These are phyloP conservation scores for Mesembryanthemum crystallinum DNA, from an alignment of 148 eudicot species.

Conservation along the genomic window DNA sequence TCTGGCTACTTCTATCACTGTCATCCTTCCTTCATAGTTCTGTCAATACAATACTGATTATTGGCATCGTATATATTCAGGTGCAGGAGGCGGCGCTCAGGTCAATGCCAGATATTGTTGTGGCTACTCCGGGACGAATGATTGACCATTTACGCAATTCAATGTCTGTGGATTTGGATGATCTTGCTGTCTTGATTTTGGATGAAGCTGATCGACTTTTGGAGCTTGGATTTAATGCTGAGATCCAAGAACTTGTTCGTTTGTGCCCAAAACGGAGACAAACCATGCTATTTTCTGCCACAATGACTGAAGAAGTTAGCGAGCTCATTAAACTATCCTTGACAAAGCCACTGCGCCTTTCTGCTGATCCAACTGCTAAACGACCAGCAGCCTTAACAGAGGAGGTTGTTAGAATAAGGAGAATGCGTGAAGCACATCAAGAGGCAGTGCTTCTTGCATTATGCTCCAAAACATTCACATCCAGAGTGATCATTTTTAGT, in stretches of 20 bases:
- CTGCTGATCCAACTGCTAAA: slow-evolving; percentile 82
- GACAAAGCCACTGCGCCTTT: slow-evolving; percentile 73
- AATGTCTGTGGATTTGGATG: slow-evolving; percentile 88
- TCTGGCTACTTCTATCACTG: neutral
- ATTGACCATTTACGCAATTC: slow-evolving; percentile 96
- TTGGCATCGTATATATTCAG: slow-evolving; percentile 34
- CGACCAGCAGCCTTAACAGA: slow-evolving; percentile 76
- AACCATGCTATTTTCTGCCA: slow-evolving; percentile 97
- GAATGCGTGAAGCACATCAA: slow-evolving; percentile 81
- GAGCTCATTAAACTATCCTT: slow-evolving; percentile 77
- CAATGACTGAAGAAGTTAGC: slow-evolving; percentile 83
- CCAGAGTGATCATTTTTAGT: slow-evolving; percentile 86
- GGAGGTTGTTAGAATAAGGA: slow-evolving; percentile 91
- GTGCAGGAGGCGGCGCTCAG: slow-evolving; percentile 81
- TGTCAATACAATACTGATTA: slow-evolving; percentile 11
- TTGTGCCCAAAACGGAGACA: slow-evolving; percentile 89
- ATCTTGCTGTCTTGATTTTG: slow-evolving; percentile 91
- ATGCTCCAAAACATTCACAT: slow-evolving; percentile 82
- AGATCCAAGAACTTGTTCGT: slow-evolving; percentile 81
- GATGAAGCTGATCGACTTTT: slow-evolving; percentile 97
- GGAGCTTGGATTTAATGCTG: slow-evolving; percentile 92
- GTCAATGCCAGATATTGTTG: slow-evolving; percentile 91
- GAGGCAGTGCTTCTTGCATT: slow-evolving; percentile 94
- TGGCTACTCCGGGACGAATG: slow-evolving; percentile 98
- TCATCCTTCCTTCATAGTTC: neutral